Evolutionary conservation across 192 early-diverging fungal species (phyloP).

Genomic region (Coemansia sp.): DNA sequence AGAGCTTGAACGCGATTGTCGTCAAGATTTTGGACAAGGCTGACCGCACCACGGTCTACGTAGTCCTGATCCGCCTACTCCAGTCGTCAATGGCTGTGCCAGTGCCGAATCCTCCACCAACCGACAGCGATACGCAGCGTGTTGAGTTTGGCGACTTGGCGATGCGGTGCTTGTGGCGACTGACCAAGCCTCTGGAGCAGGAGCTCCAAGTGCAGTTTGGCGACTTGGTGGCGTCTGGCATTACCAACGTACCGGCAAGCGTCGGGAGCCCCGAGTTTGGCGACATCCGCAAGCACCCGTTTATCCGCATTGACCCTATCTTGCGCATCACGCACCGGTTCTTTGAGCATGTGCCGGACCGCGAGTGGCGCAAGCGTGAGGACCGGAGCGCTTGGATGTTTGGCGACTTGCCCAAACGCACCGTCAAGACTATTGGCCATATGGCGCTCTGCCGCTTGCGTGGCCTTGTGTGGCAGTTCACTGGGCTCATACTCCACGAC

Average conservation of each 20-base stretch:
- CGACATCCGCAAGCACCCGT: slow-evolving; percentile 7
- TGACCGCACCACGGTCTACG: slow-evolving; percentile 74
- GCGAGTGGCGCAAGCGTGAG: slow-evolving; percentile 82
- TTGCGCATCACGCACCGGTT: slow-evolving; percentile 79
- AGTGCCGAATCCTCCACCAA: slow-evolving; percentile 56
- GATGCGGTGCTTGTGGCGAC: slow-evolving; percentile 97
- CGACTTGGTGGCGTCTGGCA: slow-evolving; percentile 52
- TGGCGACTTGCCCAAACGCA: slow-evolving; percentile 92
- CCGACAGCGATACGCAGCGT: slow-evolving; percentile 53
- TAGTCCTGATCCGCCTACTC: slow-evolving; percentile 72
- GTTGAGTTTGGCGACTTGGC: slow-evolving; percentile 80
- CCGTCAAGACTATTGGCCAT: slow-evolving; percentile 88
- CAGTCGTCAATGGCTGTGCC: slow-evolving; percentile 55
- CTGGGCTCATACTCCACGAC: slow-evolving; percentile 34
- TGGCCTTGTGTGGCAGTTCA: slow-evolving; percentile 33
- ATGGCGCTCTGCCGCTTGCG: slow-evolving; percentile 66
- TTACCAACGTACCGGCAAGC: neutral
- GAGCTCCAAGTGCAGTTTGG: slow-evolving; percentile 64
- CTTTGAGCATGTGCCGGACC: slow-evolving; percentile 75
- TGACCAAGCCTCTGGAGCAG: slow-evolving; percentile 80
- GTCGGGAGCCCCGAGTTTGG: slow-evolving; percentile 13
- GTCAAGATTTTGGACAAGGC: slow-evolving; percentile 88
- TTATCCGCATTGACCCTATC: slow-evolving; percentile 40
- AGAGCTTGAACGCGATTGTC: slow-evolving; percentile 77
- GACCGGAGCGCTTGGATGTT: slow-evolving; percentile 59